Evolutionary conservation across 2,329 filamentous ascomycete species (phyloP).

Genomic region (Myriangium duriaei): DNA sequence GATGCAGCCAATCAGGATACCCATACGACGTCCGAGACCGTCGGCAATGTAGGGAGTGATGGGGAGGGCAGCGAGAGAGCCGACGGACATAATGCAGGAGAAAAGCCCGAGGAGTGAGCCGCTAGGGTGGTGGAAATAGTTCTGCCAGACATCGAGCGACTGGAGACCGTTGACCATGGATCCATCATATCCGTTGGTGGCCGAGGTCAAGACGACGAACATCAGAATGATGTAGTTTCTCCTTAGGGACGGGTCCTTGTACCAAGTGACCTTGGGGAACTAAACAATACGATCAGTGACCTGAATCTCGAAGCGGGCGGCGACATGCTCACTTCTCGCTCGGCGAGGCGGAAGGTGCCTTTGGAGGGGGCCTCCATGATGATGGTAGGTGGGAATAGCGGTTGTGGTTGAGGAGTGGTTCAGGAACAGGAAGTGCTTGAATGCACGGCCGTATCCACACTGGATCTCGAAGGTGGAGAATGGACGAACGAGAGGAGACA

Average conservation of each 20-base stretch:
- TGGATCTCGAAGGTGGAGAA: not conserved
- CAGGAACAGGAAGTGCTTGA: not conserved
- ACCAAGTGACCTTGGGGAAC: conserved; percentile 23
- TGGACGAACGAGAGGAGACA: not conserved
- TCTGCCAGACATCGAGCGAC: conserved; percentile 33
- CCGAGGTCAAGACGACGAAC: conserved; percentile 21
- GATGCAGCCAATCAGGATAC: conserved; percentile 34
- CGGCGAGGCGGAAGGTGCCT: conserved; percentile 21
- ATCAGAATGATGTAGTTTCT: conserved; percentile 23
- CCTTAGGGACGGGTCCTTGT: conserved; percentile 20
- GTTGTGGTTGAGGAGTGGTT: not conserved
- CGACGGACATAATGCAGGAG: conserved; percentile 38
- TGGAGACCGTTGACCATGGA: conserved; percentile 41
- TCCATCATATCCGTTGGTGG: conserved; percentile 38
- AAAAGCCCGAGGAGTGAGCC: conserved; percentile 31
- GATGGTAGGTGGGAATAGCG: not conserved
- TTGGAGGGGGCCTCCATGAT: conserved; percentile 22
- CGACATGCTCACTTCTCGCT: conserved; percentile 13
- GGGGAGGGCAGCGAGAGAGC: conserved; percentile 36
- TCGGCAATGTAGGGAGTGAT: conserved; percentile 38
- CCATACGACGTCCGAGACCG: conserved; percentile 33
- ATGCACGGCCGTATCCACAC: not conserved
- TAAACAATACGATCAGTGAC: not conserved
- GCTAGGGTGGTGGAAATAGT: conserved; percentile 22
- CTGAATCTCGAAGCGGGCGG: not conserved